These are phyloP conservation scores for Trichocomaceae sp. DNA, from an alignment of 2,329 filamentous ascomycete species.

Conservation along the genomic window DNA sequence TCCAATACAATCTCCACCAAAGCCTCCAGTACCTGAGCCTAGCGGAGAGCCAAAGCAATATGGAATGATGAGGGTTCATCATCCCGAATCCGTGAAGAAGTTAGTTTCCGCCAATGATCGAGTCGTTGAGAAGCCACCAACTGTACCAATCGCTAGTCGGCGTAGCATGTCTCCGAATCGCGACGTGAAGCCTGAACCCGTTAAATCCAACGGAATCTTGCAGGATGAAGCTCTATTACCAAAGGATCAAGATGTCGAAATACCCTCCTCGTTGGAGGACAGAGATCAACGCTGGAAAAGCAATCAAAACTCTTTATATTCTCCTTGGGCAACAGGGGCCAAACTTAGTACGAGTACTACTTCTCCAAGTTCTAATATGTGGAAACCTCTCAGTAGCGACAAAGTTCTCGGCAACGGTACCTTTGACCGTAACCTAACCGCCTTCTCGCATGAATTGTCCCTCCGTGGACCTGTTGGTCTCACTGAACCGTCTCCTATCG, in stretches of 20 bases:
- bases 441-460: conserved; percentile 41
- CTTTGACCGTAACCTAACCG: conserved; percentile 50
- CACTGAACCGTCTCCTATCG: conserved; percentile 33
- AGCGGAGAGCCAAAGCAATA: conserved; percentile 54
- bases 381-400: conserved; percentile 52
- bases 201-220: conserved; percentile 25
- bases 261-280: conserved; percentile 24
- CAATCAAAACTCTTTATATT: conserved; percentile 33
- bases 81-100: conserved; percentile 48
- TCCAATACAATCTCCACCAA: conserved; percentile 48
- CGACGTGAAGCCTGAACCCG: conserved; percentile 21
- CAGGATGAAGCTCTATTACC: conserved; percentile 19
- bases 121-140: conserved; percentile 26
- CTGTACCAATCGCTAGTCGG: conserved; percentile 20
- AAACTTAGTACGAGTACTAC: conserved; percentile 30
- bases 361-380: conserved; percentile 45
- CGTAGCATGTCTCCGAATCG: conserved; percentile 27
- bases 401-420: conserved; percentile 58
- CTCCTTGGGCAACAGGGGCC: conserved; percentile 31
- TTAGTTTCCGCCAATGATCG: conserved; percentile 32
- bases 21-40: conserved; percentile 52
- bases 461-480: conserved; percentile 37
- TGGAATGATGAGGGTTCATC: conserved; percentile 57
- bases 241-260: conserved; percentile 20
- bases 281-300: conserved; percentile 32